phyloP scores from a whole-genome alignment of 2,329 filamentous ascomycete genomes.

The Aspergillus caelatus region DNA sequence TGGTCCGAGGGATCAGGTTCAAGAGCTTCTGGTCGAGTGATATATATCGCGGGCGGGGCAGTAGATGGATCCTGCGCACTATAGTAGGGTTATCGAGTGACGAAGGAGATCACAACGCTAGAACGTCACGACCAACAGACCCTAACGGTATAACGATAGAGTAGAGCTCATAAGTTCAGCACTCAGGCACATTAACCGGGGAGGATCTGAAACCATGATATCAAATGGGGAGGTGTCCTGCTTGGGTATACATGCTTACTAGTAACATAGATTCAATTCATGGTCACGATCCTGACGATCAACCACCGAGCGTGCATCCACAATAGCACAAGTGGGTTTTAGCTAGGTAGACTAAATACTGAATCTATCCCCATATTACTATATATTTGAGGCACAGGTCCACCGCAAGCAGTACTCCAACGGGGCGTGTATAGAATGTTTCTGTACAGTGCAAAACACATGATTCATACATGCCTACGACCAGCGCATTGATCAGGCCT shows the following conservation, averaged over 20 bases:
- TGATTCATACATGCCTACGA: neutral
- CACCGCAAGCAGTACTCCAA: neutral
- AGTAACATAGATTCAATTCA: neutral
- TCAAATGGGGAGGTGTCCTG: neutral
- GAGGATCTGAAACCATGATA: neutral
- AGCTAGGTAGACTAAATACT: neutral
- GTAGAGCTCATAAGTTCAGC: neutral
- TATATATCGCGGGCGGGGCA: neutral
- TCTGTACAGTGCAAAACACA: neutral
- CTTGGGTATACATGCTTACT: neutral
- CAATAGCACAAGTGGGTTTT: neutral
- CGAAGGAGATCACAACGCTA: neutral
- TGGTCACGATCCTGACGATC: neutral
- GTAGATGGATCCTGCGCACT: neutral
- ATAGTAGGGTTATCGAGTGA: neutral
- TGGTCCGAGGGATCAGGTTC: neutral
- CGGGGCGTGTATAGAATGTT: neutral
- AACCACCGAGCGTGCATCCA: neutral
- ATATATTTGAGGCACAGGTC: neutral
- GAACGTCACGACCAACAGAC: neutral
- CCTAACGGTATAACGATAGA: neutral
- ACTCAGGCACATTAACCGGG: neutral
- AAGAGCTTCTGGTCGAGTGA: neutral
- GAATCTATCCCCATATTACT: neutral
- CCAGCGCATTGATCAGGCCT: neutral